A percentile compares a stretch with the other conserved stretches of the same genome.
Conservation (phyloP, 1,284 basidiomycete species). For the Phenoliferia sp. region DNA sequence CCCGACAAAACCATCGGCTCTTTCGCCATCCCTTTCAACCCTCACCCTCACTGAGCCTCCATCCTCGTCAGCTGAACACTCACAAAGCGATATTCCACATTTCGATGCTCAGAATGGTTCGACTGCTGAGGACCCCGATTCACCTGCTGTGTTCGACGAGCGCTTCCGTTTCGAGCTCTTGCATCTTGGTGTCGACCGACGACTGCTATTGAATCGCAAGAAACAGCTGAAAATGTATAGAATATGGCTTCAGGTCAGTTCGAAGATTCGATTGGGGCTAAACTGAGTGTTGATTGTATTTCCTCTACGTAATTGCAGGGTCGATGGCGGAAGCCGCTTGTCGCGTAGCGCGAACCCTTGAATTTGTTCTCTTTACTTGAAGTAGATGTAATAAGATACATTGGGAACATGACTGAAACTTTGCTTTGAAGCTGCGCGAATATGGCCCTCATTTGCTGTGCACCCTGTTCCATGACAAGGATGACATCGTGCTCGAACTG, state of each 20-base stretch:
- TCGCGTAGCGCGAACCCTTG: neutral
- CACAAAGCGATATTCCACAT: neutral
- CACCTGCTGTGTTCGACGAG: neutral
- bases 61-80: slow-evolving; percentile 42
- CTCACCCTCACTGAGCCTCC: neutral
- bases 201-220: slow-evolving; percentile 87
- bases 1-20: slow-evolving; percentile 8
- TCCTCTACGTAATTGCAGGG: slow-evolving; percentile 1
- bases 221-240: slow-evolving; percentile 91
- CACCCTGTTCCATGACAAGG: too few relatives aligned
- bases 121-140: slow-evolving; percentile 1
- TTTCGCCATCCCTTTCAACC: neutral
- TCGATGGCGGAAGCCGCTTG: slow-evolving; percentile 8
- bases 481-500: too few relatives aligned
- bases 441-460: too few relatives aligned
- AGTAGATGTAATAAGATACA: neutral
- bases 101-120: neutral
- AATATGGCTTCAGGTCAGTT: slow-evolving; percentile 38
- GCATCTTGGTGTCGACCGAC: slow-evolving; percentile 77
- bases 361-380: too few relatives aligned
- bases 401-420: neutral
- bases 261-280: neutral
- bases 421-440: neutral
- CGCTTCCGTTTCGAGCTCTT: slow-evolving; percentile 54
- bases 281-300: neutral